phyloP scores from a whole-genome alignment of 2,329 filamentous ascomycete genomes.

The Xylariaceae sp. region DNA sequence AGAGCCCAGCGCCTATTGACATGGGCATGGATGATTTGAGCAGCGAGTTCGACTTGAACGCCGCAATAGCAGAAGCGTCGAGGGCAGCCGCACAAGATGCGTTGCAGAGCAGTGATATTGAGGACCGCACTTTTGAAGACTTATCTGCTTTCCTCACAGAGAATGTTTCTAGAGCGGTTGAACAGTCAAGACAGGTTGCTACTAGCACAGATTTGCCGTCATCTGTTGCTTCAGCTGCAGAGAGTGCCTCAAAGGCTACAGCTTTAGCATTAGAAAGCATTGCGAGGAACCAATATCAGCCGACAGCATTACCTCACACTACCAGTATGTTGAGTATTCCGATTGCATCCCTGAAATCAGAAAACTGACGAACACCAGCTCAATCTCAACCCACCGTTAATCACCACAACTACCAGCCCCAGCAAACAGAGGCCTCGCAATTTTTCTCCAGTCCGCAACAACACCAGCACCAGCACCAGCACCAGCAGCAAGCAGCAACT shows the following conservation, averaged over 20 bases:
- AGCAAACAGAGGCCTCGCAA: slow-evolving; percentile 21
- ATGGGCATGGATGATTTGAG: slow-evolving; percentile 20
- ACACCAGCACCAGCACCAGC: slow-evolving; percentile 20
- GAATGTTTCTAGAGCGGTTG: slow-evolving; percentile 29
- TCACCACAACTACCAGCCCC: slow-evolving; percentile 24
- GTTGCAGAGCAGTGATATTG: slow-evolving; percentile 20
- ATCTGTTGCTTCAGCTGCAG: slow-evolving; percentile 28
- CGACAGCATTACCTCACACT: slow-evolving; percentile 28
- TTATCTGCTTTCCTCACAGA: slow-evolving; percentile 29
- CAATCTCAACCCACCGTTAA: slow-evolving; percentile 20
- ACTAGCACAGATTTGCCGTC: slow-evolving; percentile 27
- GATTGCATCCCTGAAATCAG: neutral
- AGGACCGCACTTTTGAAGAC: slow-evolving; percentile 24
- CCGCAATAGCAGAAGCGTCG: slow-evolving; percentile 32
- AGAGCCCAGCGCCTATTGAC: slow-evolving; percentile 21
- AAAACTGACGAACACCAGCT: slow-evolving; percentile 17
- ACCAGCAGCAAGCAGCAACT: slow-evolving; percentile 21
- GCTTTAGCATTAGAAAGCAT: slow-evolving; percentile 32
- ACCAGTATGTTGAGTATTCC: slow-evolving; percentile 19
- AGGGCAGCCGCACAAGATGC: slow-evolving; percentile 29
- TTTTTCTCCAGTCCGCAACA: slow-evolving; percentile 24
- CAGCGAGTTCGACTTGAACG: slow-evolving; percentile 29
- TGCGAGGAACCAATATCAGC: slow-evolving; percentile 31
- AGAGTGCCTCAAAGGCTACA: slow-evolving; percentile 32
- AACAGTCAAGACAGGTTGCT: slow-evolving; percentile 27